Percentiles rank a stretch among this genome's conserved stretches.
Evolutionary conservation across 192 early-diverging fungal species (phyloP).

Genomic region (Dissophora ornata): DNA sequence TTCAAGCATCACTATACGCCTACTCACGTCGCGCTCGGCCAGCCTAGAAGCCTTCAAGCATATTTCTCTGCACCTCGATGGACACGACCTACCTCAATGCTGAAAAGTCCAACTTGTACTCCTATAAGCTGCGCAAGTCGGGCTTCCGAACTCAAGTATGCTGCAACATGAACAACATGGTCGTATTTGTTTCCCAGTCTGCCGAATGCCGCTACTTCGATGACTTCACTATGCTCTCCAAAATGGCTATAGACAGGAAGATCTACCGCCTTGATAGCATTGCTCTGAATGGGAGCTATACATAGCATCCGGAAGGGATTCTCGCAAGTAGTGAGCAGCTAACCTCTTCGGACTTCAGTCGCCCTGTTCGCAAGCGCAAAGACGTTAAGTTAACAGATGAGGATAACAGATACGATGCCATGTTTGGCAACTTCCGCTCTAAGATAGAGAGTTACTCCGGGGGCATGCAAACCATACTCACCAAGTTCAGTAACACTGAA

Average conservation of each 20-base stretch:
- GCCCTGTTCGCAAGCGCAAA: constrained; percentile 26
- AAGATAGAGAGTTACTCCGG: constrained; percentile 28
- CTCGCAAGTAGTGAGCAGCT: neutral
- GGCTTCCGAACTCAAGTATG: constrained; percentile 36
- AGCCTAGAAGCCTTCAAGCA: constrained; percentile 35
- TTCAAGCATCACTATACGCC: constrained; percentile 16
- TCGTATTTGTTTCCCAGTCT: constrained; percentile 24
- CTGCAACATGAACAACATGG: constrained; percentile 38
- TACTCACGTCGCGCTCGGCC: neutral
- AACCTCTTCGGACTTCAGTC: constrained; percentile 14
- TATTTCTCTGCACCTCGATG: constrained; percentile 35
- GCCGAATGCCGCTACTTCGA: constrained; percentile 20
- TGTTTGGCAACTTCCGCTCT: constrained; percentile 39
- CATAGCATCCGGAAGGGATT: constrained; percentile 4
- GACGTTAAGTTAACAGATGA: constrained; percentile 14
- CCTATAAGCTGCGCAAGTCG: constrained; percentile 37
- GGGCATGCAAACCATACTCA: constrained; percentile 27
- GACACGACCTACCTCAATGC: constrained; percentile 36
- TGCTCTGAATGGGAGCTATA: constrained; percentile 41
- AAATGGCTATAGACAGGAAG: constrained; percentile 24
- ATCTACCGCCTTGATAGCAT: constrained; percentile 36
- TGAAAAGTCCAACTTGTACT: constrained; percentile 33
- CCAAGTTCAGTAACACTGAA: constrained; percentile 21
- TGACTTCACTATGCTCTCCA: constrained; percentile 37
- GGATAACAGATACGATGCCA: constrained; percentile 19